Evolutionary conservation across 768 basidiomycete species (phyloP), one percentile per base, ranked within the genome.

Genomic region (Vararia minispora): DNA sequence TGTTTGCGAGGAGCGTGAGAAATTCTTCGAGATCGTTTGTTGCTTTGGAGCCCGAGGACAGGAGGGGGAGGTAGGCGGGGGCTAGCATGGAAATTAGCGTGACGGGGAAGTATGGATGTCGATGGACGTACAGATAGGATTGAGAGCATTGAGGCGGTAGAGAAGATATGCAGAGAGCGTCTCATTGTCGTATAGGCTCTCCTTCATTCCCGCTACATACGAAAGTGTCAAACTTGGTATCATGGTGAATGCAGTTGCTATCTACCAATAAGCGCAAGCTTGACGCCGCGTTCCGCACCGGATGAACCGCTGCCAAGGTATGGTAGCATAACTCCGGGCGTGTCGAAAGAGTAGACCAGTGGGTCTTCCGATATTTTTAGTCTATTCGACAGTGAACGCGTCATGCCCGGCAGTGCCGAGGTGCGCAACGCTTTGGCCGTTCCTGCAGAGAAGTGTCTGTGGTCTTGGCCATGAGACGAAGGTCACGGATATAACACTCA

Each of bases 311-410:
- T 74, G 1, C 95, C 95, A 22, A 98, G 70, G 61, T 83, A 98
- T 9, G 91, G 89, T 29, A 95, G 67, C 92, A 98, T 98, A 33
- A 98, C 86, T 2, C 95, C 95, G 2, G 95, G 95, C 7, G 88
- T 79, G 64, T 99, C 95, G 52, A 81, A 90, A 4, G 95, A 85
- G 63, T 98, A 98, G 9, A 95, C 80, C 6, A 76, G 62, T 2
- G 91, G 90, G 39, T 79, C 69, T 42, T 81, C 57, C 18, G 76
- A 81, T 37, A 99, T 66, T 60, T 90, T 90, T 30, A 98, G 66
- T 24, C 88, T 76, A 8, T 85, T 94, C 5, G 92, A 94, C 29
- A 97, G 61, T 27, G 83, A 74, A 37, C 84, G 80, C 13, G 95
- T 99, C 53, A 88, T 69, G 13, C 95, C 95, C 1, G 95, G 90